Conservation (phyloP, 305 asterid genomes). For the Andrographis paniculata region DNA sequence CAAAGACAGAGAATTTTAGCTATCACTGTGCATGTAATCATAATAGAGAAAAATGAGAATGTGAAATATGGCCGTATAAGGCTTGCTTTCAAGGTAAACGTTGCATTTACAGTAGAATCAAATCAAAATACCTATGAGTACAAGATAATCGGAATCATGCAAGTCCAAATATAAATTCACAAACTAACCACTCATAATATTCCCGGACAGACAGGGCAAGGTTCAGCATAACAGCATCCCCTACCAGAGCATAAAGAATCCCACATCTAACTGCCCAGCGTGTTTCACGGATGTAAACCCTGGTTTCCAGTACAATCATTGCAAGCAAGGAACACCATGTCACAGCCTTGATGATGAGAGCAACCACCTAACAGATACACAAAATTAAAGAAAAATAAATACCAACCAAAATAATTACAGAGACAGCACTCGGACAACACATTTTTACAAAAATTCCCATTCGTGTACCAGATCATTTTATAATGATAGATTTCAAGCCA, state of each 20-base stretch:
- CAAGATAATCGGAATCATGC: neutral
- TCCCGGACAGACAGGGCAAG: conserved; percentile 53
- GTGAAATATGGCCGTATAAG: no score
- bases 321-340: conserved; percentile 75
- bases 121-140: no score
- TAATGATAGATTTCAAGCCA: no score
- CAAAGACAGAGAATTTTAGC: no score
- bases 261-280: conserved; percentile 91
- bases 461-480: no score
- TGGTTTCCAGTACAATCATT: conserved; percentile 64
- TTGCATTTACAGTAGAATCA: no score
- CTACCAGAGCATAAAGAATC: conserved; percentile 62
- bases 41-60: no score
- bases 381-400: neutral
- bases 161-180: conserved; percentile 12
- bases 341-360: conserved; percentile 61
- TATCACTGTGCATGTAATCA: no score
- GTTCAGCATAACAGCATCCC: conserved; percentile 74
- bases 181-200: conserved; percentile 55
- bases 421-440: conserved; percentile 6
- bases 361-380: conserved; percentile 39
- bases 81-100: no score
- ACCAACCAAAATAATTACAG: conserved; percentile 1
- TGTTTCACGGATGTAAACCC: conserved; percentile 56
- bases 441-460: no score